Conservation (phyloP, 2,329 filamentous ascomycete species). For the Colletotrichum tofieldiae region DNA sequence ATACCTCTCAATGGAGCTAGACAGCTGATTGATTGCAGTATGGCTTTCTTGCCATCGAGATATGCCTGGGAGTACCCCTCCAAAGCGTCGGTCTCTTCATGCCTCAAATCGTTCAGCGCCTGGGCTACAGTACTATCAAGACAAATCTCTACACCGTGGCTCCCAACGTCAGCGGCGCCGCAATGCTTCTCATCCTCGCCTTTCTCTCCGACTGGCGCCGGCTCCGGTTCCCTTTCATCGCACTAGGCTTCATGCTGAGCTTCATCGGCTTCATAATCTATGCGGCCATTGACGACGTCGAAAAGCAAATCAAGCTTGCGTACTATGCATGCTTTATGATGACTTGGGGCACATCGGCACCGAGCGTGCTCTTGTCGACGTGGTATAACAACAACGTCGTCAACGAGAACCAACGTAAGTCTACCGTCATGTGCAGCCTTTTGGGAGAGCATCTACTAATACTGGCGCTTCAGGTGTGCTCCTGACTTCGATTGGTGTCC, state of each 20-base stretch:
- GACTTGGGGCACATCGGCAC: slow-evolving; percentile 84
- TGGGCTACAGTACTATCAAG: slow-evolving; percentile 65
- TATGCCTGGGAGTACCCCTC: slow-evolving; percentile 73
- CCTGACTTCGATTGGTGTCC: slow-evolving; percentile 74
- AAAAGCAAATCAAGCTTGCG: slow-evolving; percentile 61
- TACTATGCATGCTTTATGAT: slow-evolving; percentile 82
- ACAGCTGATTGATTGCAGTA: slow-evolving; percentile 5
- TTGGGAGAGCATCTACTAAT: not conserved
- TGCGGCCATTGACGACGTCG: slow-evolving; percentile 75
- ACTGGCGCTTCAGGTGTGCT: not conserved
- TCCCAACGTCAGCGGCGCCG: slow-evolving; percentile 82
- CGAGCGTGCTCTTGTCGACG: slow-evolving; percentile 77
- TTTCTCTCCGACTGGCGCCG: slow-evolving; percentile 78
- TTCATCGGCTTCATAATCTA: slow-evolving; percentile 87
- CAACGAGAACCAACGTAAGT: slow-evolving; percentile 80
- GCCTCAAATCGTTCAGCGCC: slow-evolving; percentile 63
- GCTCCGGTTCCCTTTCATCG: slow-evolving; percentile 75
- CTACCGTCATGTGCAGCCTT: not conserved
- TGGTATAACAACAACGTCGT: slow-evolving; percentile 88
- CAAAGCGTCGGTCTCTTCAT: slow-evolving; percentile 70
- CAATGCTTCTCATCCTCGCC: slow-evolving; percentile 80
- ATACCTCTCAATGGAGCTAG: not conserved
- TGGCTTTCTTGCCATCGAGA: slow-evolving; percentile 60
- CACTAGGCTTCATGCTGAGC: slow-evolving; percentile 80
- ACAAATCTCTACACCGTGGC: slow-evolving; percentile 89